Evolutionary conservation across 345 rosid species (phyloP).

Genomic region (Hevea brasiliensis): DNA sequence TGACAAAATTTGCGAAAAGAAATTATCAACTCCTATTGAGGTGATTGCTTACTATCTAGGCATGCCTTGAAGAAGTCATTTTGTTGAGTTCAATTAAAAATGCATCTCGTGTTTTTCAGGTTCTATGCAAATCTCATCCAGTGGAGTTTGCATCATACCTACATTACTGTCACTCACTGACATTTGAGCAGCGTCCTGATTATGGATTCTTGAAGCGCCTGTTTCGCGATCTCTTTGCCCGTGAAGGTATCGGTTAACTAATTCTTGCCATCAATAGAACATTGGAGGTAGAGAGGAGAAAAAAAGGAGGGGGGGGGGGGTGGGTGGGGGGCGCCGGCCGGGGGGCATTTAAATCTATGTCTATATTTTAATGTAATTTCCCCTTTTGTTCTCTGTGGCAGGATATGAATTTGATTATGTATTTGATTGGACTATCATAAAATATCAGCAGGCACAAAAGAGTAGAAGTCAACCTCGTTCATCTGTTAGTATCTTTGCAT

Average conservation of each 20-base stretch:
- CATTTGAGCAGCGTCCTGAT: constrained; percentile 84
- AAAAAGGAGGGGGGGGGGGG: too few relatives aligned
- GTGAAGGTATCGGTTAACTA: constrained; percentile 51
- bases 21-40: constrained; percentile 91
- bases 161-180: constrained; percentile 80
- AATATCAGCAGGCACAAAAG: constrained; percentile 66
- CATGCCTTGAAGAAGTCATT: neutral
- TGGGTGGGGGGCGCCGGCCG: too few relatives aligned
- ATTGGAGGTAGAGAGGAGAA: neutral
- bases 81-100: neutral
- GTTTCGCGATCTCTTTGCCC: constrained; percentile 71
- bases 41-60: constrained; percentile 30
- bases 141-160: constrained; percentile 92
- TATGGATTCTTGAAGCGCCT: constrained; percentile 80
- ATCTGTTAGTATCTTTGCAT: constrained; percentile 44
- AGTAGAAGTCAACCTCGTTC: constrained; percentile 59
- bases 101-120: constrained; percentile 35
- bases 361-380: neutral
- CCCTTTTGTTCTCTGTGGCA: constrained; percentile 25
- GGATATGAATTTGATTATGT: constrained; percentile 81
- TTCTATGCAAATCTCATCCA: constrained; percentile 71
- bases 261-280: neutral
- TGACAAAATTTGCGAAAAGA: constrained; percentile 87
- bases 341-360: neutral
- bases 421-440: constrained; percentile 95